Conservation (phyloP, 257 asterid genomes). For the Henckelia pumila region DNA sequence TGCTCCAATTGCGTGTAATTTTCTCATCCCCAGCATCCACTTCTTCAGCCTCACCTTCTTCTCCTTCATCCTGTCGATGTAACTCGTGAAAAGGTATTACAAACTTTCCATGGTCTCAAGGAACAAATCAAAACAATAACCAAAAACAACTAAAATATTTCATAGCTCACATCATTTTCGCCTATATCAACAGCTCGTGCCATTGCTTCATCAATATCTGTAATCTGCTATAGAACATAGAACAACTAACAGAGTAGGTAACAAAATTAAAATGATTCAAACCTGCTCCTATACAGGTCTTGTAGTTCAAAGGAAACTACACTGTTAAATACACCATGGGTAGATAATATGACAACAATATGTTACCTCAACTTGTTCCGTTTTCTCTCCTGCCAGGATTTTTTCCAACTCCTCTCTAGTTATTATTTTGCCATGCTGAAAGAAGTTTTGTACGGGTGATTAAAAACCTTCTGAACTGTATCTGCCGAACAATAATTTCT, state of each 20-base stretch:
- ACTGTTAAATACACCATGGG: not conserved
- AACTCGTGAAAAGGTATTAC: conserved; percentile 19
- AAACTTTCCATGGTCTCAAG: not conserved
- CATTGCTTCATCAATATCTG: conserved; percentile 94
- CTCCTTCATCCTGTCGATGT: conserved; percentile 67
- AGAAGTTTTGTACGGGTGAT: conserved; percentile 8
- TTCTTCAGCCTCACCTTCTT: conserved; percentile 67
- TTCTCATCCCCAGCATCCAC: conserved; percentile 55
- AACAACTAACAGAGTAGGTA: conserved; percentile 17
- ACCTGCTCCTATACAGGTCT: not conserved
- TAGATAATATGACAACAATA: not conserved
- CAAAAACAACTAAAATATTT: not conserved
- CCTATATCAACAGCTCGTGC: conserved; percentile 96
- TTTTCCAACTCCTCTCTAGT: conserved; percentile 72
- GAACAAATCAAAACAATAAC: not conserved
- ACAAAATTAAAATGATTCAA: not conserved
- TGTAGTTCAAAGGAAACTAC: not conserved
- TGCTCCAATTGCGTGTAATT: conserved; percentile 76
- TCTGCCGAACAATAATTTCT: not conserved
- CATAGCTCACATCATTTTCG: conserved; percentile 69
- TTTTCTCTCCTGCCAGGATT: conserved; percentile 65
- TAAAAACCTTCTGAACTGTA: conserved; percentile 2
- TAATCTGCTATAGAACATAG: conserved; percentile 42
- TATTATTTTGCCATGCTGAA: conserved; percentile 75
- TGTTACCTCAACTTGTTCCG: conserved; percentile 73